Evolutionary conservation across 768 basidiomycete species (phyloP).

Genomic region (Cystoderma amianthinum): DNA sequence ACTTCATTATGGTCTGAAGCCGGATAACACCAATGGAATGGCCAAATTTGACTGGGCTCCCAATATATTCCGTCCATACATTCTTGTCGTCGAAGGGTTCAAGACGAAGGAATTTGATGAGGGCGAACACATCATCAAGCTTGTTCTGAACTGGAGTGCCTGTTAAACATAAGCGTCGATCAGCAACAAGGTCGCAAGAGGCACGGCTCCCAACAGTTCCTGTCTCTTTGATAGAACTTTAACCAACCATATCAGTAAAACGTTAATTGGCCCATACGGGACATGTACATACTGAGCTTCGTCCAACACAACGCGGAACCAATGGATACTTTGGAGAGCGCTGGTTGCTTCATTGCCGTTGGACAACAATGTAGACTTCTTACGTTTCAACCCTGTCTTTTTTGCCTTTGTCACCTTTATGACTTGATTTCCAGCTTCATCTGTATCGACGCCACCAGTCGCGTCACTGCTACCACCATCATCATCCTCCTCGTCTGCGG

Average conservation of each 20-base stretch:
- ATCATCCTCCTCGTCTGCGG: conserved; percentile 55
- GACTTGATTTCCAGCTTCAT: conserved; percentile 61
- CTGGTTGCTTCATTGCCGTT: conserved; percentile 50
- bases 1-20: conserved; percentile 96
- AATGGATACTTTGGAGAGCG: conserved; percentile 88
- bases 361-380: conserved; percentile 34
- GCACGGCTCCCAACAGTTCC: conserved; percentile 92
- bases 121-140: conserved; percentile 93
- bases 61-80: conserved; percentile 89
- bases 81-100: conserved; percentile 91
- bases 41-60: conserved; percentile 87
- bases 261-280: too few relatives aligned
- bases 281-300: conserved; percentile 82
- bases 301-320: conserved; percentile 93
- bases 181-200: conserved; percentile 90
- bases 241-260: background rate
- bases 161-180: conserved; percentile 90
- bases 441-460: conserved; percentile 53
- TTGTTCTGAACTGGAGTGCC: conserved; percentile 99
- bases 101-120: conserved; percentile 92
- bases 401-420: conserved; percentile 57
- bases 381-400: conserved; percentile 62
- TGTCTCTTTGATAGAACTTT: conserved; percentile 93
- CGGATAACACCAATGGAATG: conserved; percentile 85
- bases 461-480: conserved; percentile 69